Conservation (phyloP, 2,329 filamentous ascomycete species). For the Curvularia lunata region DNA sequence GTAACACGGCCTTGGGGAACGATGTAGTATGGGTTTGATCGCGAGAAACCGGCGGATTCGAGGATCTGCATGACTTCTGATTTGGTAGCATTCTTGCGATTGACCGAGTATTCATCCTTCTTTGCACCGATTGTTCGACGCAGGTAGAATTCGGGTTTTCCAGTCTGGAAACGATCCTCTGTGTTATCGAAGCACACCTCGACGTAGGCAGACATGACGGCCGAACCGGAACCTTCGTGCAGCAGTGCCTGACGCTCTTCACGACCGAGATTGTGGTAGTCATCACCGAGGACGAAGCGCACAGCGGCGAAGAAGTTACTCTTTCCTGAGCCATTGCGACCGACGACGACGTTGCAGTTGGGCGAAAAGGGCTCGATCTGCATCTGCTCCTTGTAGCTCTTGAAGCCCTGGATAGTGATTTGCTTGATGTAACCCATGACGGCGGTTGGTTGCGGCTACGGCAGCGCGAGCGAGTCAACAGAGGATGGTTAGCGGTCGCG, state of each 20-base stretch:
- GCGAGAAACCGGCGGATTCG: constrained; percentile 94
- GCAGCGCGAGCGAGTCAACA: neutral
- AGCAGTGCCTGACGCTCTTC: constrained; percentile 94
- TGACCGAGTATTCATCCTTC: constrained; percentile 97
- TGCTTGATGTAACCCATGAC: constrained; percentile 84
- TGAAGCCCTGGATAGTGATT: constrained; percentile 99
- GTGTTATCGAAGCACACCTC: constrained; percentile 99
- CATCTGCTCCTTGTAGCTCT: constrained; percentile 99
- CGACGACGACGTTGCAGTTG: constrained; percentile 97
- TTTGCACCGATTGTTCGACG: constrained; percentile 95
- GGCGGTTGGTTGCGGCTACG: constrained; percentile 20
- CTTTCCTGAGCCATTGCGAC: constrained; percentile 98
- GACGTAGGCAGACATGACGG: constrained; percentile 99
- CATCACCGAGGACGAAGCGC: constrained; percentile 96
- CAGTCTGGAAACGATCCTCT: constrained; percentile 93
- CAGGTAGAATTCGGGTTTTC: constrained; percentile 86
- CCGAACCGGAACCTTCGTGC: constrained; percentile 97
- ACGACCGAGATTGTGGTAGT: constrained; percentile 92
- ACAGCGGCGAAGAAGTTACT: constrained; percentile 99
- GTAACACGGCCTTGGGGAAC: constrained; percentile 97
- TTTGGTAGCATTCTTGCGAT: constrained; percentile 95
- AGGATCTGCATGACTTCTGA: constrained; percentile 93
- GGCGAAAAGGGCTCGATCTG: constrained; percentile 98
- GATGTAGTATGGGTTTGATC: constrained; percentile 98
- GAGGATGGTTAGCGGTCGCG: constrained; percentile 4